phyloP scores from a whole-genome alignment of 345 rosid species.

The Microcos paniculata region DNA sequence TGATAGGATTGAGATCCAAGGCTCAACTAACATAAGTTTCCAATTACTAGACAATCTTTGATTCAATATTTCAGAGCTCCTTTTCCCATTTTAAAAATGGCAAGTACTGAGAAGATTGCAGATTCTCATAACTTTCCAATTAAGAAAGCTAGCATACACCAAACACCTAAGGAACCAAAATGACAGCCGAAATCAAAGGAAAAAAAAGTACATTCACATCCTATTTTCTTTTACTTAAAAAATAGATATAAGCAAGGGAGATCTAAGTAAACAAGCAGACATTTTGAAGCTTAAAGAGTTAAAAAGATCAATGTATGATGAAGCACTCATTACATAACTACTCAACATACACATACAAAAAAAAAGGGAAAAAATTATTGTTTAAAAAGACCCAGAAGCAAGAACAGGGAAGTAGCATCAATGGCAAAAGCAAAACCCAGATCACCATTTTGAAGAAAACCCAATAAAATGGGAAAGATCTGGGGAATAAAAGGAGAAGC shows the following conservation, averaged over 20 bases:
- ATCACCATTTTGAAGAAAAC: slow-evolving; percentile 23
- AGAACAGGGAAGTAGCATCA: background rate
- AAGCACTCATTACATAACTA: too few species aligned
- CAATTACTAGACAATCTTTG: background rate
- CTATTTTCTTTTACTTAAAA: background rate
- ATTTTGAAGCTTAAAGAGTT: background rate
- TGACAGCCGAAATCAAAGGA: background rate
- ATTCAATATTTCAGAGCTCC: background rate
- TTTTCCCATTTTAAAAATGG: background rate
- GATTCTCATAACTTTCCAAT: background rate
- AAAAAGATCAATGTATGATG: too few species aligned
- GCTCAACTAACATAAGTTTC: background rate
- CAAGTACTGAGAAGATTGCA: background rate
- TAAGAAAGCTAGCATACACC: slow-evolving; percentile 9
- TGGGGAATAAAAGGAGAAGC: slow-evolving; percentile 16
- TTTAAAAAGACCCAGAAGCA: too few species aligned
- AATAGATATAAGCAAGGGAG: background rate
- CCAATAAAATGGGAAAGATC: slow-evolving; percentile 39
- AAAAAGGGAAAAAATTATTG: too few species aligned
- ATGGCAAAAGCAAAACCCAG: slow-evolving; percentile 17
- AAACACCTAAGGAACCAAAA: slow-evolving; percentile 2
- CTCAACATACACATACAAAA: too few species aligned
- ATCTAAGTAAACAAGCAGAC: background rate
- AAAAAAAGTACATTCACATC: background rate
- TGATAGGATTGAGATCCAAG: background rate